Conservation (phyloP, 352 stramenopile genomes). For the Globisporangium ultimum region DNA sequence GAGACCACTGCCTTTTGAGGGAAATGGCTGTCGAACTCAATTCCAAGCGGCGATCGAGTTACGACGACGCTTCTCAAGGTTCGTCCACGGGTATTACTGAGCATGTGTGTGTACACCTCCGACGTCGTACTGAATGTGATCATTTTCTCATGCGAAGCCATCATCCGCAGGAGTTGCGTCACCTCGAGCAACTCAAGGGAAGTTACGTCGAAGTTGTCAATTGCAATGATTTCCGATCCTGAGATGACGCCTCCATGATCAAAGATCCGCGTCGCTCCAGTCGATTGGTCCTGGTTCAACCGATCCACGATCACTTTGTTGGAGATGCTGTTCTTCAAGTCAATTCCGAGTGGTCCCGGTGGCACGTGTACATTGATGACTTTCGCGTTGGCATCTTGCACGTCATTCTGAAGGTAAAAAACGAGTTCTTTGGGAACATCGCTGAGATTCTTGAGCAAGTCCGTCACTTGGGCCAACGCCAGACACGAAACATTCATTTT, state of each 20-base stretch:
- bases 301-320: conserved; percentile 45
- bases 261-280: conserved; percentile 33
- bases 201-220: conserved; percentile 47
- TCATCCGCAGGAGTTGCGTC: conserved; percentile 29
- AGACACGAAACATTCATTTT: conserved; percentile 53
- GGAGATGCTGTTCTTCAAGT: conserved; percentile 38
- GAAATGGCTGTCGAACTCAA: conserved; percentile 26
- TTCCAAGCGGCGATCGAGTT: conserved; percentile 21
- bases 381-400: conserved; percentile 20
- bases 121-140: conserved; percentile 56
- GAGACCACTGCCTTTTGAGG: conserved; percentile 18
- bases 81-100: conserved; percentile 15
- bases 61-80: conserved; percentile 17
- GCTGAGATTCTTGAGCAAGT: conserved; percentile 45
- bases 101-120: conserved; percentile 30
- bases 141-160: conserved; percentile 40
- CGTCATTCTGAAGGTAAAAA: conserved; percentile 18
- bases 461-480: conserved; percentile 26
- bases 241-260: conserved; percentile 41
- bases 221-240: conserved; percentile 44
- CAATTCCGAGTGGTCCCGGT: conserved; percentile 45
- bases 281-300: conserved; percentile 28
- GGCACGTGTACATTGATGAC: conserved; percentile 34
- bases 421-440: conserved; percentile 33
- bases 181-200: conserved; percentile 31